A percentile compares a stretch with the other conserved stretches of the same genome.
These are phyloP conservation scores for Beauveria varroae DNA, from an alignment of 2,329 filamentous ascomycete species.

Conservation along the genomic window DNA sequence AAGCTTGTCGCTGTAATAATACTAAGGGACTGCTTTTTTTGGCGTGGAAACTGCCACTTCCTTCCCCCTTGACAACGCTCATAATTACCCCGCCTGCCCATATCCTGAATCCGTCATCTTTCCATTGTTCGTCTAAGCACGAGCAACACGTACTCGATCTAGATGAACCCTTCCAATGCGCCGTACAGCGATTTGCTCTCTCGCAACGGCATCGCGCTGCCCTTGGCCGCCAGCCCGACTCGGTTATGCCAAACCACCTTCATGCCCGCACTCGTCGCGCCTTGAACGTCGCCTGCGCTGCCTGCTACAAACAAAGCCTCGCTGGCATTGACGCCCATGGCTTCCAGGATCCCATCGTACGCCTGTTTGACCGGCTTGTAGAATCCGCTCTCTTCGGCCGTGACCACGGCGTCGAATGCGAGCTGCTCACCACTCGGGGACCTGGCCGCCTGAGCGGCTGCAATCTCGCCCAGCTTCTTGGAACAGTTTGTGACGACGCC, in stretches of 20 bases:
- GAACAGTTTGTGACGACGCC: conserved; percentile 33
- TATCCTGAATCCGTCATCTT: no score
- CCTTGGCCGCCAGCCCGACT: conserved; percentile 21
- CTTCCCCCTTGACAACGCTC: no score
- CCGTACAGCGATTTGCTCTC: conserved; percentile 19
- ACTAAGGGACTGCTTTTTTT: no score
- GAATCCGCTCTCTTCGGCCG: conserved; percentile 32
- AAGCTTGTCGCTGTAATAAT: no score
- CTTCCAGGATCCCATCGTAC: conserved; percentile 24
- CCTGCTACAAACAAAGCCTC: conserved; percentile 31
- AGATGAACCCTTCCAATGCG: conserved; percentile 13
- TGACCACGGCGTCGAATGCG: conserved; percentile 27
- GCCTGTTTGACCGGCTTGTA: conserved; percentile 29
- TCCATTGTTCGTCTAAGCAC: no score
- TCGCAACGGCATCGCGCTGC: conserved; percentile 17
- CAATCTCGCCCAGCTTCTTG: conserved; percentile 21
- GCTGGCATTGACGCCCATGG: conserved; percentile 18
- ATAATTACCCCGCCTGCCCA: no score
- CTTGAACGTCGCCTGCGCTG: conserved; percentile 32
- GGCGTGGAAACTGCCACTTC: no score
- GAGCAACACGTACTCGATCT: background rate
- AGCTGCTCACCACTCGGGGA: background rate
- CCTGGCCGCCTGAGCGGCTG: conserved; percentile 12
- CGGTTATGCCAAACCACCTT: conserved; percentile 32
- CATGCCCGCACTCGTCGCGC: conserved; percentile 30